Percentiles rank a stretch among this genome's conserved stretches.
Conservation (phyloP, 2,329 filamentous ascomycete species). For the Alternaria novae-zelandiae region DNA sequence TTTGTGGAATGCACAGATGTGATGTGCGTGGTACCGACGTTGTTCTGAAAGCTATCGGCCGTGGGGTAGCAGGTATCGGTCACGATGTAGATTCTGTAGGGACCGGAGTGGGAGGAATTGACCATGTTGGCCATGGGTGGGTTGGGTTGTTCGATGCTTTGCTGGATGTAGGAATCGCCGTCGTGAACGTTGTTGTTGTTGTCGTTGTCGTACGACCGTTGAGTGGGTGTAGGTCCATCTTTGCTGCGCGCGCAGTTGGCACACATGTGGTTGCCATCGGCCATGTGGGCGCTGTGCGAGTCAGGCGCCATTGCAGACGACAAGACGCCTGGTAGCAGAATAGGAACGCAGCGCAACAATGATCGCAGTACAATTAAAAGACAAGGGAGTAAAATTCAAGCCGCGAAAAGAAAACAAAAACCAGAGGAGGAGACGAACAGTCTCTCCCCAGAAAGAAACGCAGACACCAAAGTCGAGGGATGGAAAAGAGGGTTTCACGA, state of each 20-base stretch:
- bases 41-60: constrained; percentile 19
- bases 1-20: constrained; percentile 28
- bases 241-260: background rate
- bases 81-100: constrained; percentile 27
- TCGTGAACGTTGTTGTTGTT: constrained; percentile 1
- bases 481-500: constrained; percentile 3
- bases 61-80: constrained; percentile 29
- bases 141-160: constrained; percentile 8
- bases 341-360: background rate
- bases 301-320: constrained; percentile 2
- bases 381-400: background rate
- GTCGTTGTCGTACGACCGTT: background rate
- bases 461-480: background rate
- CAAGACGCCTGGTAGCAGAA: background rate
- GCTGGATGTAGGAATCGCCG: constrained; percentile 10
- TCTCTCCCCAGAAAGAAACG: background rate
- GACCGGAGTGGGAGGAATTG: background rate
- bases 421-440: background rate
- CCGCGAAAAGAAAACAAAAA: background rate
- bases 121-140: constrained; percentile 4
- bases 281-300: background rate
- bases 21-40: constrained; percentile 24
- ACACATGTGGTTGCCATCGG: background rate
- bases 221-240: constrained; percentile 15
- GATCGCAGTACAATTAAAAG: background rate